These are phyloP conservation scores for Decorospora gaudefroyi DNA, from an alignment of 2,329 filamentous ascomycete species.

Conservation along the genomic window DNA sequence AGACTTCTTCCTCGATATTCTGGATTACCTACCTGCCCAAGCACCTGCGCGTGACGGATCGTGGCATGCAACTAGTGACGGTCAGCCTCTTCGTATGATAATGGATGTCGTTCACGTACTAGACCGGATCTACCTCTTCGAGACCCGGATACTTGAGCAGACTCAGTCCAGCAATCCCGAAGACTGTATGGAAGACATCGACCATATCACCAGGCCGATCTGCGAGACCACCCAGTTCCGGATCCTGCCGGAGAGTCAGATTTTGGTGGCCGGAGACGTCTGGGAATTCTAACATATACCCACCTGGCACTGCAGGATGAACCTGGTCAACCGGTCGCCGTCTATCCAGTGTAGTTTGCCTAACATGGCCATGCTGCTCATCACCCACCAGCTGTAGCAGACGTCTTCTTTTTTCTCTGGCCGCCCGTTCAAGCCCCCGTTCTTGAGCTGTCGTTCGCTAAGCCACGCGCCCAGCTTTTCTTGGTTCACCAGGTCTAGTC, in stretches of 20 bases:
- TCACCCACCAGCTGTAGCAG: constrained; percentile 99
- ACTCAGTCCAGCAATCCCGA: constrained; percentile 86
- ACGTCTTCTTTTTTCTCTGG: constrained; percentile 96
- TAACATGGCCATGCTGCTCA: constrained; percentile 90
- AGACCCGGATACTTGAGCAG: constrained; percentile 77
- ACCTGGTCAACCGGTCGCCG: constrained; percentile 72
- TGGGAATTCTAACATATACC: no score
- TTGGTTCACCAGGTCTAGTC: constrained; percentile 78
- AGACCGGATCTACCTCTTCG: constrained; percentile 82
- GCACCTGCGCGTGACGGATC: constrained; percentile 44
- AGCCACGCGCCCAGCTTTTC: constrained; percentile 88
- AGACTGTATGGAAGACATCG: constrained; percentile 94
- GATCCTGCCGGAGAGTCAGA: constrained; percentile 59
- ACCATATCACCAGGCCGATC: constrained; percentile 94
- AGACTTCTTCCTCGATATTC: not conserved
- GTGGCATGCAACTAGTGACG: constrained; percentile 47
- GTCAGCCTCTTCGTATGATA: constrained; percentile 11
- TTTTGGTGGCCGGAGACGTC: not conserved
- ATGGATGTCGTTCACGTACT: constrained; percentile 58
- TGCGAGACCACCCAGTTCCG: constrained; percentile 79
- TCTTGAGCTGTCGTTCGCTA: constrained; percentile 85
- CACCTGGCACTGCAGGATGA: constrained; percentile 84
- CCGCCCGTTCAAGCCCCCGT: constrained; percentile 87
- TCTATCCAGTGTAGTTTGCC: constrained; percentile 91
- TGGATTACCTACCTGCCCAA: constrained; percentile 30